These are phyloP conservation scores for Heritiera fomes DNA, from an alignment of 345 rosid genomes.

Conservation along the genomic window DNA sequence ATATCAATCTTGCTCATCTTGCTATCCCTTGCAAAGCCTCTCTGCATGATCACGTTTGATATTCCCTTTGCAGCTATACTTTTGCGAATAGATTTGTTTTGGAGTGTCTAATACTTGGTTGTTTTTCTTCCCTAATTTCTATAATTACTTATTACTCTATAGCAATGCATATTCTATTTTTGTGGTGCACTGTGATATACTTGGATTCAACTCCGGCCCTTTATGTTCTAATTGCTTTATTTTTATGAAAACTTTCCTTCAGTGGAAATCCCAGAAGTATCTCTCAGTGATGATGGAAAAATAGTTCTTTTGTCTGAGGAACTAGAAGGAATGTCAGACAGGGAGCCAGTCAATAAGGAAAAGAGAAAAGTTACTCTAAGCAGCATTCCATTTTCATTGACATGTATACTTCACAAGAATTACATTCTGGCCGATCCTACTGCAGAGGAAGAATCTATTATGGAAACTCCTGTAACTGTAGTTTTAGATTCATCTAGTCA, in stretches of 20 bases:
- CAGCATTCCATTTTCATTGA: conserved; percentile 71
- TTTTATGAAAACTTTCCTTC: conserved; percentile 26
- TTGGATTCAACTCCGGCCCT: not conserved
- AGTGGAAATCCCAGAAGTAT: conserved; percentile 83
- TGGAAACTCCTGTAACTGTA: conserved; percentile 74
- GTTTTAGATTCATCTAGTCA: conserved; percentile 68
- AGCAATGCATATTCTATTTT: not conserved
- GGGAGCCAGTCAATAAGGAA: conserved; percentile 66
- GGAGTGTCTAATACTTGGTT: not conserved
- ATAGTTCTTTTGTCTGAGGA: conserved; percentile 52
- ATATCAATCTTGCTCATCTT: not conserved
- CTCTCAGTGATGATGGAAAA: conserved; percentile 80
- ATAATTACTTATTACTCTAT: not conserved
- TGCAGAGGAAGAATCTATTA: conserved; percentile 81
- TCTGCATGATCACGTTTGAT: not conserved
- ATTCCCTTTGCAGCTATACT: conserved; percentile 6
- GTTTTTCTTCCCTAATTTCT: not conserved
- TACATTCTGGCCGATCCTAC: conserved; percentile 87
- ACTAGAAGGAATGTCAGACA: conserved; percentile 42
- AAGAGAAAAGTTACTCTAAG: conserved; percentile 68
- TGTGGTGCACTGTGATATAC: not conserved
- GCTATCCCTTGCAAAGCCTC: not conserved
- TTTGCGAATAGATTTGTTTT: not conserved
- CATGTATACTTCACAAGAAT: conserved; percentile 73
- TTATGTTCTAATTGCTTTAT: conserved; percentile 11